phyloP scores from a whole-genome alignment of 257 asterid genomes.

The Solanum microdontum region DNA sequence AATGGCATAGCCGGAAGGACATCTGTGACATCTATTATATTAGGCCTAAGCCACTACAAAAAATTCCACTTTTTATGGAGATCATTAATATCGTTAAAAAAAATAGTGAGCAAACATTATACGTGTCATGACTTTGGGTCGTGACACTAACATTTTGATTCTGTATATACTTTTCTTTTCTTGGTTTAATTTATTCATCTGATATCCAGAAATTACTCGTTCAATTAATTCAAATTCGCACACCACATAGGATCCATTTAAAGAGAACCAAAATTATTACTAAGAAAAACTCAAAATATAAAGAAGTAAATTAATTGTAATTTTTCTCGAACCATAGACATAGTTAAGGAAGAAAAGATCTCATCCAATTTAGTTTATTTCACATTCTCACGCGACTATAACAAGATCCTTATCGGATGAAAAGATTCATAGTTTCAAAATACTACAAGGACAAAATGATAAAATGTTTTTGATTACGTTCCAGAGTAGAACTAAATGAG shows the following conservation, averaged over 20 bases:
- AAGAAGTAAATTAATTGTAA: not conserved
- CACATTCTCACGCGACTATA: not conserved
- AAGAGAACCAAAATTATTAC: not conserved
- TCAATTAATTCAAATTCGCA: not conserved
- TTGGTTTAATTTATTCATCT: not conserved
- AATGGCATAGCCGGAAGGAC: not conserved
- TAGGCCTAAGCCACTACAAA: not conserved
- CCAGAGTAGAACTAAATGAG: slow-evolving; percentile 9
- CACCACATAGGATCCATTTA: not conserved
- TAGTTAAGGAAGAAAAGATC: not conserved
- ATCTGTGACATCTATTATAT: not conserved
- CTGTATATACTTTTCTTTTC: not conserved
- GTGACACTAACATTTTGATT: not conserved
- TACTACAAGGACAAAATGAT: not conserved
- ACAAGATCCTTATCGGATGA: not conserved
- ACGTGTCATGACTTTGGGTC: not conserved
- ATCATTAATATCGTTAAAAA: too few relatives aligned
- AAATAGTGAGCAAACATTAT: not conserved
- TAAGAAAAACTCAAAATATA: not conserved
- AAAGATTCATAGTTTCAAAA: not conserved
- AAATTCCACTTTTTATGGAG: not conserved
- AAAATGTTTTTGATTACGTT: not conserved
- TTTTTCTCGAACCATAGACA: not conserved
- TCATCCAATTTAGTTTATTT: not conserved
- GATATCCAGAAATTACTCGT: not conserved